Evolutionary conservation across 306 rosid genomes (phyloP), one percentile per base, ranked within the genome.

Genomic region (Begonia masoniana): DNA sequence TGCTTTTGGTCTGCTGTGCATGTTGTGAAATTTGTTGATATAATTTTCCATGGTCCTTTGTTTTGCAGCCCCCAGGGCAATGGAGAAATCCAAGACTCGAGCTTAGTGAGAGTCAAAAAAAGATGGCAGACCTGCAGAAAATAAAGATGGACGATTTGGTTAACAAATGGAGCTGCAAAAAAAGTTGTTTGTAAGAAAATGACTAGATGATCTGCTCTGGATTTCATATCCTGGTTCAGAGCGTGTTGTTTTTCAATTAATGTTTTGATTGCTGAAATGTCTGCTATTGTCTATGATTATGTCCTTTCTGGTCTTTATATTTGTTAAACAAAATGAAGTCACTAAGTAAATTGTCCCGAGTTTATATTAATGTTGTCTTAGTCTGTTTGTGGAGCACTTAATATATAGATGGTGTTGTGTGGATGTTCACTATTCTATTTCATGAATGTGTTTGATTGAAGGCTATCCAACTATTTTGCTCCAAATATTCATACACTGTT

Each of bases 21-120:
- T 21, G 24, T 21, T 21, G 24, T 21, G 24, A 21, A 21, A 21
- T 21, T 21, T 21, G 24, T 21, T 21, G 24, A 21, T 21, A 31
- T 7, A 31, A 31, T 31, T 5, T 31, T 31, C 39, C 39, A 5
- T 3, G 9, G 39, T 31, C 49, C 70, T 68, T n/a, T 26, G 10
- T 23, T 59, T 60, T 74, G 57, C 62, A 91, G 97, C 97, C 64
- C 97, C 97, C 11, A 73, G 92, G 79, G 80, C 94, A 58, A 71
- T 73, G 94, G 97, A 82, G 53, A 85, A 85, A 71, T 80, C 94
- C 65, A 87, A 68, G 68, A 78, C 69, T 76, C 68, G 84, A 69
- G 63, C 65, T 68, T 78, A 83, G 73, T 60, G 51, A 41, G 66
- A 49, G 58, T 62, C 68, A 6, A 39, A 59, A 26, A 51, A 55